Conservation (phyloP, 495 filamentous ascomycete species). For the Neurospora tetraspora region DNA sequence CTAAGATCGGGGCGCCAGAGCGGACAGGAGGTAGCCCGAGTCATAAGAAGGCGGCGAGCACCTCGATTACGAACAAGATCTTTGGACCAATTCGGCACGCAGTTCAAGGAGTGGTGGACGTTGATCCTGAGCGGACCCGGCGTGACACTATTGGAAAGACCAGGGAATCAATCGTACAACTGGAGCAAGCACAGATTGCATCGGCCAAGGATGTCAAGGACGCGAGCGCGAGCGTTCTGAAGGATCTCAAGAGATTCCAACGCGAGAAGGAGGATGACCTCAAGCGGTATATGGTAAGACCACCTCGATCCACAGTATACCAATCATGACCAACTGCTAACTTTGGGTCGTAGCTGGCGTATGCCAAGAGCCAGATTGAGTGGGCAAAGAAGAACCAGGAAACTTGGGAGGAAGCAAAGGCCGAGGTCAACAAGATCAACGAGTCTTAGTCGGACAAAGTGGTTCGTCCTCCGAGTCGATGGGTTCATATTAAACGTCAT, state of each 20-base stretch:
- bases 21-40: constrained; percentile 25
- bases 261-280: constrained; percentile 89
- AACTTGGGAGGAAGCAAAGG: constrained; percentile 89
- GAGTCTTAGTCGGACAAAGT: constrained; percentile 23
- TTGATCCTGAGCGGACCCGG: constrained; percentile 85
- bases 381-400: constrained; percentile 98
- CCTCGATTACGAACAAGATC: constrained; percentile 83
- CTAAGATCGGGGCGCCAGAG: constrained; percentile 47
- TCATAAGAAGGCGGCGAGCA: constrained; percentile 68
- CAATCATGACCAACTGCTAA: constrained; percentile 2
- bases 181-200: constrained; percentile 82
- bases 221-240: constrained; percentile 73
- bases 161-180: constrained; percentile 58
- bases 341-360: constrained; percentile 58
- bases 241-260: constrained; percentile 88
- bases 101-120: constrained; percentile 89
- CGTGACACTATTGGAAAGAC: constrained; percentile 94
- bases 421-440: constrained; percentile 84
- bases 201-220: constrained; percentile 86
- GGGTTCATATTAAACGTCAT: not conserved
- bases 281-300: constrained; percentile 84
- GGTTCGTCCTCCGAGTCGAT: not conserved
- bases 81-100: constrained; percentile 92
- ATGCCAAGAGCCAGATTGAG: constrained; percentile 88
- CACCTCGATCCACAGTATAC: not conserved